Percentiles rank a stretch among this genome's conserved stretches.
phyloP scores from a whole-genome alignment of 139 green algal genomes.

The Desmodesmus armatus region DNA sequence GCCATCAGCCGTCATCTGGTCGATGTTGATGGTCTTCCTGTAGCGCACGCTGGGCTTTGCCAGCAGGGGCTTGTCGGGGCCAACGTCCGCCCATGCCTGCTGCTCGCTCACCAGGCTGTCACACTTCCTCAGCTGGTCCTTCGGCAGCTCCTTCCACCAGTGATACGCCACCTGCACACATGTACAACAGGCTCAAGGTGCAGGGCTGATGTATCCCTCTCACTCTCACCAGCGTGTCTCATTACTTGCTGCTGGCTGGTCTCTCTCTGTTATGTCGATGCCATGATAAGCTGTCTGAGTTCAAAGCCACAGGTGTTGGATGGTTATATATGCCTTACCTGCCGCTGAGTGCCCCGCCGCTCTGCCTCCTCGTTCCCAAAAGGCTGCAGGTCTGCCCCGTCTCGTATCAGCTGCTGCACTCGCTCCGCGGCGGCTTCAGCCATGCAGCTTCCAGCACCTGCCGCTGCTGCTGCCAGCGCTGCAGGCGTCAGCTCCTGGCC shows the following conservation, averaged over 20 bases:
- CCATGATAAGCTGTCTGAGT: too few species aligned
- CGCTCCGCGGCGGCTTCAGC: neutral
- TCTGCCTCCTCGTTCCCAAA: too few species aligned
- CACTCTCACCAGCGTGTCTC: neutral
- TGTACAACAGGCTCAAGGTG: neutral
- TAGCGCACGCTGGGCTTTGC: slow-evolving; percentile 63
- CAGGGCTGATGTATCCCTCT: neutral
- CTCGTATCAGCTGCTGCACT: too few species aligned
- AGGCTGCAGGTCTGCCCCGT: too few species aligned
- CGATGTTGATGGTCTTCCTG: slow-evolving; percentile 69
- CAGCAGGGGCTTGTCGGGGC: slow-evolving; percentile 31
- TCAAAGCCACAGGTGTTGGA: too few species aligned
- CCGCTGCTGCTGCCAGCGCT: neutral
- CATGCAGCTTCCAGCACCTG: neutral
- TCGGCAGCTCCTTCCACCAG: slow-evolving; percentile 44
- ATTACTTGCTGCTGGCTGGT: too few species aligned
- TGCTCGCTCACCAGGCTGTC: neutral
- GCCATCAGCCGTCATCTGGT: neutral
- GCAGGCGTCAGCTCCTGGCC: neutral
- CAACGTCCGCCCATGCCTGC: too few species aligned
- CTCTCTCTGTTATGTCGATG: too few species aligned
- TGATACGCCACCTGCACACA: neutral
- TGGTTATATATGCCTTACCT: too few species aligned
- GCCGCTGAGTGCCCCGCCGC: too few species aligned
- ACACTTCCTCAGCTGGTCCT: neutral